Percentiles rank a stretch among this genome's conserved stretches.
Conservation (phyloP, 495 filamentous ascomycete species). For the Neurospora discreta region DNA sequence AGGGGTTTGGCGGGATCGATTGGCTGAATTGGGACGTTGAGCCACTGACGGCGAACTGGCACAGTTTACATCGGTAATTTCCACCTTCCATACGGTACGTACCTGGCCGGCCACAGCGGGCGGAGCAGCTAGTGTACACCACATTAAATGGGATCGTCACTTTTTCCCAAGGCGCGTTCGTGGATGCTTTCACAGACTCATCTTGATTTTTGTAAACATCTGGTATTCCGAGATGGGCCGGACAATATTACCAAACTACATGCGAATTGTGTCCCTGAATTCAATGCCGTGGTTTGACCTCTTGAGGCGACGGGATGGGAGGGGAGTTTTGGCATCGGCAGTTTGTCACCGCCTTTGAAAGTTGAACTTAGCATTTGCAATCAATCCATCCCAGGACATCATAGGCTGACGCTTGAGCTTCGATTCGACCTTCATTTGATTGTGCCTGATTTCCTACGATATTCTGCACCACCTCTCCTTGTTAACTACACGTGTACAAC, state of each 20-base stretch:
- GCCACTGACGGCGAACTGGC: background rate
- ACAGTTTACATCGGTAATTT: background rate
- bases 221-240: background rate
- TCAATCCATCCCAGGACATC: background rate
- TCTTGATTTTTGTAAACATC: background rate
- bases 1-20: background rate
- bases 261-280: background rate
- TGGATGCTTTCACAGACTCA: background rate
- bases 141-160: background rate
- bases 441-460: background rate
- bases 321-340: background rate
- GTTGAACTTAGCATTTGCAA: background rate
- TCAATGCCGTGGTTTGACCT: background rate
- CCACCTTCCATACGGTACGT: background rate
- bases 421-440: background rate
- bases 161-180: background rate
- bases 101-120: background rate
- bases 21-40: background rate
- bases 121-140: background rate
- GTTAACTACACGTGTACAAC: background rate
- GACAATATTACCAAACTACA: background rate
- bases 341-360: background rate
- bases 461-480: background rate
- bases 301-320: background rate
- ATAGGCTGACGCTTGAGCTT: background rate